Base-by-base conservation (phyloP, 1,284 basidiomycete genomes). In the Gomphus sp. region DNA sequence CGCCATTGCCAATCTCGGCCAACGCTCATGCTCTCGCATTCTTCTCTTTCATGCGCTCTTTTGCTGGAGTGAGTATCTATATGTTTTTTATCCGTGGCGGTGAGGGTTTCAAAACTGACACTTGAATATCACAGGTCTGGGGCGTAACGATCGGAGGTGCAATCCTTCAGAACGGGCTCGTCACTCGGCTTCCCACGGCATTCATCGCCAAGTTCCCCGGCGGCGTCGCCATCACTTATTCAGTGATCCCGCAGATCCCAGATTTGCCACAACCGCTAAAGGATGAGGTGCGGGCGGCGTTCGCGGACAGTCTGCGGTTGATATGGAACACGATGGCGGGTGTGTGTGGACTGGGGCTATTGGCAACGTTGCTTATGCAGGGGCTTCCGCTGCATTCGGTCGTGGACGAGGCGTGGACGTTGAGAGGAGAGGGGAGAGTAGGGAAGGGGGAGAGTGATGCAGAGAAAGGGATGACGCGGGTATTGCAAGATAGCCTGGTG, bases 321-420 rank as follows among this genome's bases (percentile, higher is more conserved):
- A 61, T 74, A 12, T 72, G 67, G 70, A 60, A 59, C 22, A 63
- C 65, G 3, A 62, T 69, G 60, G 61, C 67, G 41, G 70, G 66
- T 3, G 59, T 73, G 50, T 61, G 67, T 28, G 64, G 64, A 7
- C 59, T 63, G 36, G 71, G 72, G 3, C 55, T 72, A 50, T 45
- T 72, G 36, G 59, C 62, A 22, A 52, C 64, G 18, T 34, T 65
- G 5, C 56, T 70, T 55, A 70, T 72, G 66, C 64, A 64, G 56
- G 69, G 70, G 52, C 56, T 72, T n/a, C 59, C 62, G 43, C 64
- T 75, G 64, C 67, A 69, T 51, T 64, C 61, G 59, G 60, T 67
- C 49, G 68, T 69, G 22, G 72, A 73, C 54, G 65, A 68, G 28
- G 60, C 68, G 12, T 74, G 69, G 68, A 70, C 67, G 9, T 59